Percentiles rank a stretch among this genome's conserved stretches.
Evolutionary conservation across 1,284 basidiomycete genomes (phyloP).

Genomic region (Cerrena zonata): DNA sequence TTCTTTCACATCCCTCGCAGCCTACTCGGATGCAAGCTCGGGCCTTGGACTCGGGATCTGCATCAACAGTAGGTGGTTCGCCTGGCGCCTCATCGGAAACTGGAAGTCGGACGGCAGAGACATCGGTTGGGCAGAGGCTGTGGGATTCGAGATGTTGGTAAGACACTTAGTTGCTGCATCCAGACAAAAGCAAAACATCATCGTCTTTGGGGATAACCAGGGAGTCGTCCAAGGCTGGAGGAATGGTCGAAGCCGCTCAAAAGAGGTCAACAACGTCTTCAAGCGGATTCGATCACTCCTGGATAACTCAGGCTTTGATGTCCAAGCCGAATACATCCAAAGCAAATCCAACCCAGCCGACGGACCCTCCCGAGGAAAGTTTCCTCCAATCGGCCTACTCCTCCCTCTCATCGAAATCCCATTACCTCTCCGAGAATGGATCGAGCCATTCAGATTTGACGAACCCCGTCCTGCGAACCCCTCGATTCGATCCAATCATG

Average conservation of each 20-base stretch:
- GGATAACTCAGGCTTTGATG: no score
- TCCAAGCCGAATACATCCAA: neutral
- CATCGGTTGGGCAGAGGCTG: neutral
- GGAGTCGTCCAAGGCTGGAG: no score
- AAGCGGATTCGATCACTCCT: no score
- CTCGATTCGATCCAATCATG: neutral
- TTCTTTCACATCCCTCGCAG: no score
- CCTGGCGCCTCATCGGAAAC: no score
- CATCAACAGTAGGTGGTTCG: no score
- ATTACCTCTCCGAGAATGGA: neutral
- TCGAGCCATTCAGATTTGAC: neutral
- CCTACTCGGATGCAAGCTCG: no score
- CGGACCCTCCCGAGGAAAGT: neutral
- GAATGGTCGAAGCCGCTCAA: no score
- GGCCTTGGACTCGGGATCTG: no score
- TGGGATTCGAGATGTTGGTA: neutral
- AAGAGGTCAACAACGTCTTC: no score
- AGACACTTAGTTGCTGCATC: neutral
- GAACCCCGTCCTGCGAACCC: neutral
- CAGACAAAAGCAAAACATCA: neutral
- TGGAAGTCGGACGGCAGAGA: neutral
- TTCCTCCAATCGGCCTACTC: neutral
- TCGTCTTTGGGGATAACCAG: no score
- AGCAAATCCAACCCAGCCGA: neutral
- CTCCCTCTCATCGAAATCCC: neutral